These are phyloP conservation scores for Chimonanthus salicifolius DNA, from an alignment of 164 flowering plant genomes.

Conservation along the genomic window DNA sequence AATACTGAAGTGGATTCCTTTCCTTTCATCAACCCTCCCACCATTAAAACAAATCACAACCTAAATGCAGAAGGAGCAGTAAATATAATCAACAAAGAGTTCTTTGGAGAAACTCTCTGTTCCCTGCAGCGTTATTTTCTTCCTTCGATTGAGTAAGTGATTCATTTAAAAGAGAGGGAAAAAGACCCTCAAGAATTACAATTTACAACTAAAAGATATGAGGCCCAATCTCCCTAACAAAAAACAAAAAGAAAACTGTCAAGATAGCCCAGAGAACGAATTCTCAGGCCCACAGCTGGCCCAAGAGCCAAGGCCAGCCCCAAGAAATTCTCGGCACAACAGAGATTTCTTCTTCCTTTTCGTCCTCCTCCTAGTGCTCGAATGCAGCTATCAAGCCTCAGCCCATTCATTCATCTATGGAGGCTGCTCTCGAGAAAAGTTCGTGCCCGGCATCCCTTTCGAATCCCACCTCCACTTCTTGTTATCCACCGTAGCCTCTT, in stretches of 20 bases:
- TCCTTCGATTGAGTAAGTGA: no score
- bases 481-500: slow-evolving; percentile 46
- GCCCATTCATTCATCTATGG: slow-evolving; percentile 60
- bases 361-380: slow-evolving; percentile 14
- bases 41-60: not conserved
- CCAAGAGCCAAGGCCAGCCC: no score
- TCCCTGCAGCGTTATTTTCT: slow-evolving; percentile 11
- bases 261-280: no score
- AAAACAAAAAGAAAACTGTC: no score
- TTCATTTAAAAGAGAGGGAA: no score
- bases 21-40: not conserved
- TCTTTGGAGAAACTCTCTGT: slow-evolving; percentile 5
- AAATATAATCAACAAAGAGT: slow-evolving; percentile 15
- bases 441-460: slow-evolving; percentile 53
- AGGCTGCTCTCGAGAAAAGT: slow-evolving; percentile 74
- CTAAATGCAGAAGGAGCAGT: no score
- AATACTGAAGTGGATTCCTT: no score
- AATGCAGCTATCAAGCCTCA: slow-evolving; percentile 14
- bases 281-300: no score
- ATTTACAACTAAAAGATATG: no score
- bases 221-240: no score
- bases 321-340: no score
- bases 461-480: slow-evolving; percentile 58
- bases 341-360: not conserved
- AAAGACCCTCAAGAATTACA: no score